A percentile compares a stretch with the other conserved stretches of the same genome.
Conservation (phyloP, 495 filamentous ascomycete species). For the Talaromyces adpressus region DNA sequence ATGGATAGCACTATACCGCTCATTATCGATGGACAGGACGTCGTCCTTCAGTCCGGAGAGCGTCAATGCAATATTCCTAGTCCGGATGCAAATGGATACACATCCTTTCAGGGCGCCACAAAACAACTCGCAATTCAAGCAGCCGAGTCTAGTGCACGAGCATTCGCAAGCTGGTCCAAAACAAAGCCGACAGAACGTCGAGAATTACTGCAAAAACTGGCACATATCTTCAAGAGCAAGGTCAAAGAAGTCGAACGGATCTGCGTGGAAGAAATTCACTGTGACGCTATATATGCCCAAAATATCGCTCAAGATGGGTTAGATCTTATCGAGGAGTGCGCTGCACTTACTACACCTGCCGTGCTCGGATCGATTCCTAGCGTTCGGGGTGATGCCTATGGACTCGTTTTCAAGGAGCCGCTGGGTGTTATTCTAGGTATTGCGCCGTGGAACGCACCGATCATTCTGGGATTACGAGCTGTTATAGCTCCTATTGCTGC, state of each 20-base stretch:
- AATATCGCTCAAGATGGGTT: conserved; percentile 6
- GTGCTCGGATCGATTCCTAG: conserved; percentile 9
- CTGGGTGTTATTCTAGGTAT: conserved; percentile 78
- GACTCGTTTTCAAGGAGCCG: conserved; percentile 72
- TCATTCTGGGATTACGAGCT: conserved; percentile 58
- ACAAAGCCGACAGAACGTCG: conserved; percentile 48
- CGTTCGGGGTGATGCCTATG: conserved; percentile 14
- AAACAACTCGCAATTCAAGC: conserved; percentile 49
- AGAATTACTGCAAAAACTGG: conserved; percentile 57
- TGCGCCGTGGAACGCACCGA: conserved; percentile 75
- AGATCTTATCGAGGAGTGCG: conserved; percentile 13
- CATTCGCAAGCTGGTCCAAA: conserved; percentile 57
- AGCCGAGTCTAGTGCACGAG: conserved; percentile 49
- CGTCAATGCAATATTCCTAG: too few species aligned
- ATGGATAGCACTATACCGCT: too few species aligned
- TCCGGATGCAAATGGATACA: too few species aligned
- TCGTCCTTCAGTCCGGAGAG: too few species aligned
- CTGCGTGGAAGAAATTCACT: conserved; percentile 10
- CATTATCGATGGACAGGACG: too few species aligned
- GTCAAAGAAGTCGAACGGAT: conserved; percentile 1
- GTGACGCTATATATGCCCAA: conserved; percentile 4
- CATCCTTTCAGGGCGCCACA: conserved; percentile 27
- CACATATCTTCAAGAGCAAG: conserved; percentile 14
- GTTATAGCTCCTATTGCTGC: conserved; percentile 71
- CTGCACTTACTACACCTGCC: conserved; percentile 3